These are phyloP conservation scores for Dioscorea zingiberensis DNA, from an alignment of 106 monocot genomes.

Conservation along the genomic window DNA sequence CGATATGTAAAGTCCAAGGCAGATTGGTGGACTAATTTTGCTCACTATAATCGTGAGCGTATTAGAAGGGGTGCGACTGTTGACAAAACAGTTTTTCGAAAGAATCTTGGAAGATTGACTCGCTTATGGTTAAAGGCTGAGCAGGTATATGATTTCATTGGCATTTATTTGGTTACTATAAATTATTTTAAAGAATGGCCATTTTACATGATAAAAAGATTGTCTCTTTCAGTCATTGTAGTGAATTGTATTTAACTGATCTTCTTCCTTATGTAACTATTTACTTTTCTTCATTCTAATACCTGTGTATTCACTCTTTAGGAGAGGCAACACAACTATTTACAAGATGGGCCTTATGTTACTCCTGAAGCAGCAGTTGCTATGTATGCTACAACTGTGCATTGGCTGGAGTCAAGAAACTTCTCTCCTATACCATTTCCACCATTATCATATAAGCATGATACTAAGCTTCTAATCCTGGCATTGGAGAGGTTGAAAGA, in stretches of 20 bases:
- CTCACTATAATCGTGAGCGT: conserved; percentile 99
- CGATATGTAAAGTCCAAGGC: conserved; percentile 99
- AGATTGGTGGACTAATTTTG: conserved; percentile 99
- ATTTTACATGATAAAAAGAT: too few species aligned
- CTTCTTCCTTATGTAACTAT: not conserved
- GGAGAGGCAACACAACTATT: conserved; percentile 98
- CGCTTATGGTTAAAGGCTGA: conserved; percentile 99
- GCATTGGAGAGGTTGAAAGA: conserved; percentile 95
- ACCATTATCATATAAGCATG: conserved; percentile 97
- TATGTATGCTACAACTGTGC: conserved; percentile 97
- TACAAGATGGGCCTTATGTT: conserved; percentile 99
- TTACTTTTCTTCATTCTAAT: not conserved
- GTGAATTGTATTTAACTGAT: not conserved
- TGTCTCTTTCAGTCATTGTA: too few species aligned
- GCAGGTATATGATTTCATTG: conserved; percentile 36
- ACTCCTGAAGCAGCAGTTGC: conserved; percentile 99
- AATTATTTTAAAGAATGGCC: not conserved
- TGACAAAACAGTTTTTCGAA: conserved; percentile 95
- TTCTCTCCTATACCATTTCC: conserved; percentile 99
- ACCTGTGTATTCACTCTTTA: conserved; percentile 18
- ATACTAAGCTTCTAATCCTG: conserved; percentile 97
- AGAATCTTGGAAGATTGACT: conserved; percentile 97
- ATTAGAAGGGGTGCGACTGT: conserved; percentile 99
- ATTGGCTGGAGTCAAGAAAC: conserved; percentile 98
- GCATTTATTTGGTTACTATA: not conserved